Conservation (phyloP, 2,329 filamentous ascomycete species). For the Epichloe uncinata region DNA sequence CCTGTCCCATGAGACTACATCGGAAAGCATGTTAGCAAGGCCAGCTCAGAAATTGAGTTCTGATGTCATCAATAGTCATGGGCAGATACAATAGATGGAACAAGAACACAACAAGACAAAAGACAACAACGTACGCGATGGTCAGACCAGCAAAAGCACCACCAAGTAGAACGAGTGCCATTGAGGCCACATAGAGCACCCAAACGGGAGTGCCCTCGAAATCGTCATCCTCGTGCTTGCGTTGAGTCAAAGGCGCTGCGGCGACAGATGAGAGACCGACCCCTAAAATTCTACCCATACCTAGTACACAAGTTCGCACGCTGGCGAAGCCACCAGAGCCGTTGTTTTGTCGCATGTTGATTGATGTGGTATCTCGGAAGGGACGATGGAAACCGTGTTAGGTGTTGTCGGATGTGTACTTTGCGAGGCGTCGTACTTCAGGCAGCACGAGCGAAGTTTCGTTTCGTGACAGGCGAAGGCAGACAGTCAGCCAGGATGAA, state of each 20-base stretch:
- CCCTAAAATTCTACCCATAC: constrained; percentile 37
- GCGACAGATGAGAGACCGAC: constrained; percentile 34
- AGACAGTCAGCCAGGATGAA: background rate
- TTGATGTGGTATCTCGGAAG: background rate
- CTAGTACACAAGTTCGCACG: constrained; percentile 36
- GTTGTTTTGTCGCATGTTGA: constrained; percentile 15
- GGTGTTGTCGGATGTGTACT: background rate
- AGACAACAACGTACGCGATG: constrained; percentile 50
- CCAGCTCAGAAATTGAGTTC: background rate
- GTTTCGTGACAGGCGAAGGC: background rate
- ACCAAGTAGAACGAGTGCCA: constrained; percentile 70
- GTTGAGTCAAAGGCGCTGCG: constrained; percentile 29
- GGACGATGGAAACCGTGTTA: background rate
- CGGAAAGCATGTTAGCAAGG: constrained; percentile 1
- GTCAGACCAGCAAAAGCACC: constrained; percentile 93
- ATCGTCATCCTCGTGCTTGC: constrained; percentile 31
- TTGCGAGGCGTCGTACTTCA: background rate
- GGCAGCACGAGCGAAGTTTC: background rate
- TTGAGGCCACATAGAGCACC: constrained; percentile 68
- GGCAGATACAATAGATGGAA: constrained; percentile 3
- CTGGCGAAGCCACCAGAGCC: constrained; percentile 22
- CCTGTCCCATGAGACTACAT: constrained; percentile 50
- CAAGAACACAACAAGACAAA: background rate
- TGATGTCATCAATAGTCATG: background rate
- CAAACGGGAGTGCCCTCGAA: constrained; percentile 54